Evolutionary conservation across 768 basidiomycete species (phyloP), one percentile per base, ranked within the genome.

Genomic region (Trametes coccinea): DNA sequence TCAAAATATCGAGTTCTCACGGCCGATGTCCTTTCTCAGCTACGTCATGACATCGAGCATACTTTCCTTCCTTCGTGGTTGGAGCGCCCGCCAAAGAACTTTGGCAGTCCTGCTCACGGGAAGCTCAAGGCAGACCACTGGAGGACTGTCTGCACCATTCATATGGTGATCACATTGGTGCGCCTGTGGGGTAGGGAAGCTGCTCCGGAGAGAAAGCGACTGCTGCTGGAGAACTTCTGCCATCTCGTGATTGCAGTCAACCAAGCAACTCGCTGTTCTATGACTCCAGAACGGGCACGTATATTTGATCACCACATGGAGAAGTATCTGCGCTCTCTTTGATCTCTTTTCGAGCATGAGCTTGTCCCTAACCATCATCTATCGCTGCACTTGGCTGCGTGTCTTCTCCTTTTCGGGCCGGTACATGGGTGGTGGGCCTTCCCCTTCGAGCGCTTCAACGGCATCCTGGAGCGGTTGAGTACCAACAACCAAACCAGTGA

Each of bases 61-160:
- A 46, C 37, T 0, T 51, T 44, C 30, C 64, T 75, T 2, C 76
- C 75, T 0, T 66, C 63, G 0, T 78, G 77, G 75, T 62, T 78
- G 3, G 64, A 59, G 0, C 57, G 56, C 5, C 74, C 70, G 0
- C 77, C 77, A 2, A 53, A 16, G 1, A 68, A 74, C 44, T 74
- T 75, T 71, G 75, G 75, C 0, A 74, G 73, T 2, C 40, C 70
- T 0, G 29, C 62, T 2, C 66, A 67, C 4, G 75, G 76, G 0
- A 75, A 75, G 50, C 68, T 78, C 6, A 75, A 66, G 40, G 76
- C 76, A 0, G 72, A 78, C 46, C 72, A 79, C 34, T 79, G 75
- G 73, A 53, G 73, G 3, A 69, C 68, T 1, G 62, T 72, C 8
- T 74, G 72, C 59, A 69, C 69, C 0, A 67, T 79, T 16, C 70